Conservation (phyloP, 352 stramenopile species). For the Globisporangium paddicum region DNA sequence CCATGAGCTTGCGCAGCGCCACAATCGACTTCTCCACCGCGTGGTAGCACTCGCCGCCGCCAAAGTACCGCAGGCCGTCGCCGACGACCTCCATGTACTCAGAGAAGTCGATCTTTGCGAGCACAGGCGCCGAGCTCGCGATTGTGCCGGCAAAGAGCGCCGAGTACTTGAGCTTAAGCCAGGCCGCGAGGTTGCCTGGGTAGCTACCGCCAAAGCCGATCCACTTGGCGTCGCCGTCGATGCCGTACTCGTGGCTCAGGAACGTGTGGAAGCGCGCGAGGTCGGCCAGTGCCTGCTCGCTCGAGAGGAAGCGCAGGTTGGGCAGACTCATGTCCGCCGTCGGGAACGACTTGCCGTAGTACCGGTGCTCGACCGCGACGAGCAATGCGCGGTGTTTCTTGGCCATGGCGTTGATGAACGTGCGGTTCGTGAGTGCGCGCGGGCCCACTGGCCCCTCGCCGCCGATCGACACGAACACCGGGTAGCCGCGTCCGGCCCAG, state of each 20-base stretch:
- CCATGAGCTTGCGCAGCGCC: conserved; percentile 48
- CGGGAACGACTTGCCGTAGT: conserved; percentile 93
- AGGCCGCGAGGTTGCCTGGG: conserved; percentile 92
- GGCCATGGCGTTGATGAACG: conserved; percentile 76
- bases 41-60: conserved; percentile 76
- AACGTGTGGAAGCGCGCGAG: conserved; percentile 87
- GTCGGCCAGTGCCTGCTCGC: conserved; percentile 88
- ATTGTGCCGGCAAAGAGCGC: conserved; percentile 91
- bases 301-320: conserved; percentile 89
- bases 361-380: conserved; percentile 93
- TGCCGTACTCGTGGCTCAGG: conserved; percentile 58
- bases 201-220: conserved; percentile 95
- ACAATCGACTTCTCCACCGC: conserved; percentile 56
- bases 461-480: conserved; percentile 89
- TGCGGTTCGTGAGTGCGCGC: conserved; percentile 58
- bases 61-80: conserved; percentile 75
- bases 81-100: conserved; percentile 89
- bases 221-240: conserved; percentile 65
- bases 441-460: conserved; percentile 61
- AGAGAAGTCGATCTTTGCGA: conserved; percentile 75
- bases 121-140: conserved; percentile 88
- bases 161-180: conserved; percentile 92
- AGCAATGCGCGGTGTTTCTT: conserved; percentile 71
- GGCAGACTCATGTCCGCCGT: conserved; percentile 66
- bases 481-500: conserved; percentile 66